Base-by-base conservation (phyloP, 192 early-diverging fungal species). In the Coemansia umbellata region DNA sequence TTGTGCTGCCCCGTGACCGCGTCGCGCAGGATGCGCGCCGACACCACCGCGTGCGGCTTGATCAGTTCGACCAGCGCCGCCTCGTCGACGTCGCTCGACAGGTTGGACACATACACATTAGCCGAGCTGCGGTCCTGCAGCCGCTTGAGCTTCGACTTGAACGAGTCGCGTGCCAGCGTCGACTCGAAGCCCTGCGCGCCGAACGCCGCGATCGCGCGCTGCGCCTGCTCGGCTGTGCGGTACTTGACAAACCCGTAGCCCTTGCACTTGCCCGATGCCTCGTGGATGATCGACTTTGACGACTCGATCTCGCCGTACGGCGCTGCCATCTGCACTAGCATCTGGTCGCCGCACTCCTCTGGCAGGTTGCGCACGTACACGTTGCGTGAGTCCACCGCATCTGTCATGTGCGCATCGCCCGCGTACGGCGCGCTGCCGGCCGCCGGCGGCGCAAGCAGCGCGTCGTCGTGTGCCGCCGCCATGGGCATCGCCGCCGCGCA, bases 221-320 rank as follows among this genome's bases (percentile, higher is more conserved):
- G 53, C 0, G 88, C 87, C 47, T 89, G 81, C 9, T 79, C 80
- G 18, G 77, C 84, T 2, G 80, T 84, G 35, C 85, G 81, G 71
- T 87, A 94, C 82, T 90, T 87, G 22, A 90, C 87, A 60, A 94
- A 94, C 8, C 92, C 92, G 69, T 88, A 94, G 4, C 91, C 91
- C 66, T 91, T 92, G 61, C 92, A 93, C 54, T 85, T 82, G 14
- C 83, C 82, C 2, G 88, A 85, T n/a, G 73, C 72, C 40, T 85
- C 83, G 66, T 93, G 84, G 44, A 94, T 76, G 30, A 94, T 93
- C 15, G 89, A 85, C 52, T 94, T 94, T 24, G 82, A 84, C 37
- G 91, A 91, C 47, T 84, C 73, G 30, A 94, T 85, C 14, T 49
- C 56, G 28, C 92, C 92, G 56, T 75, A 91, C 80, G 72, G 60